Base-by-base conservation (phyloP, 2,329 filamentous ascomycete species). In the Immersiporthe knoxdaviesiana region DNA sequence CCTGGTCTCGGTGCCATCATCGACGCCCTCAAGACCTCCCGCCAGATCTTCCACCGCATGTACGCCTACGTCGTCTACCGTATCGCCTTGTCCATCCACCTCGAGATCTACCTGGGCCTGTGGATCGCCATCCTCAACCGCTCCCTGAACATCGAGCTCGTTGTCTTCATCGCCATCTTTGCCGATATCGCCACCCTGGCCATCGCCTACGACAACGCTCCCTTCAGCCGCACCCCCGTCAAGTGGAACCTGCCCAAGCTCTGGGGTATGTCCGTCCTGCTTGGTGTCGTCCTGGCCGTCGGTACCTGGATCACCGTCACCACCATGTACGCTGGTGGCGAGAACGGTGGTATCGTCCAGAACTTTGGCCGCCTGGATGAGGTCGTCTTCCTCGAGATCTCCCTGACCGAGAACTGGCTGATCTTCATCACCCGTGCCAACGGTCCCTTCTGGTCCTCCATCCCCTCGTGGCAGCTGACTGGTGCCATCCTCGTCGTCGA, bases 21-120 rank as follows among this genome's bases (percentile, higher is more conserved):
- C 76, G 93, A 97, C 79, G 93, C 93, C 71, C 87, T 97, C 75
- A 97, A 97, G 85, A 97, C 92, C 74, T 95, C 93, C 41, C 92
- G 94, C 77, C 93, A 97, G 81, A 97, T 97, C 80, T 97, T 97
- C 86, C 93, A 97, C 84, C 92, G 94, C 77, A 97, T 97, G 93
- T 96, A 97, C 83, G 92, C 93, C 70, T 97, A 97, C 84, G 92
- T 97, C 74, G 92, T 97, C 77, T 97, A 97, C 85, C 92, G 94
- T 87, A 97, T 97, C 77, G 93, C 94, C 63, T 84, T 97, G 77
- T 97, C 93, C 21, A 89, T 97, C 73, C 94, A 97, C 80, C 87
- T 97, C 78, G 93, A 96, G 83, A 92, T 97, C 79, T 97, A 94
- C 87, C 87, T 97, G 64, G 93, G 93, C 79, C 88, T 97, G 70